Evolutionary conservation across 352 stramenopile species (phyloP), one percentile per base, ranked within the genome.

Genomic region (Albugo candida): DNA sequence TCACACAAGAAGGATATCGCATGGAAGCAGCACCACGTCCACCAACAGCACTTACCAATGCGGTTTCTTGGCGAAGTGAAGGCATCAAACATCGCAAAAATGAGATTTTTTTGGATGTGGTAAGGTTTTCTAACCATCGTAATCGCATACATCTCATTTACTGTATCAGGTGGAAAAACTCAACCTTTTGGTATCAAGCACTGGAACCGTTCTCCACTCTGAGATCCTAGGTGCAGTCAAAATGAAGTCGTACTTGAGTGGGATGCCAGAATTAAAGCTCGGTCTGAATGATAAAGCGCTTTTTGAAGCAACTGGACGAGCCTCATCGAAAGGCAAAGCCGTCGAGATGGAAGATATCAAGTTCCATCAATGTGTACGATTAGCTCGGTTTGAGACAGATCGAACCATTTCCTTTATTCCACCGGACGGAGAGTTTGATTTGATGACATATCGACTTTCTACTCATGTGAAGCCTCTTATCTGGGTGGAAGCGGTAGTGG

Each of bases 81-180:
- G 96, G 96, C 20, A 99, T 99, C 61, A 98, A 98, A 61, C 93
- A 99, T 65, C 92, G 95, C 55, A 99, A 99, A 81, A 99, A 99
- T 70, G 96, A 99, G 68, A 98, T 99, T 45, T 99, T 99, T 58
- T 64, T 99, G 54, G 96, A 99, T 65, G 95, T 99, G 1, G 92
- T 31, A 31, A 3, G 24, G 8, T 31, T 31, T 31, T 31, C 24
- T 31, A 49, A 50, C 39, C 18, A 43, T 43, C 18, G 8, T 43
- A 20, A 24, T 8, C 39, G 20, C 18, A 10, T 10, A 31, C 24
- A 31, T 31, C 24, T n/a, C 24, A 8, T 31, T 31, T 31, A 8
- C 8, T 3, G 8, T 31, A 3, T 10, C 24, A 31, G 24, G 24
- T 99, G 13, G 95, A 99, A 65, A 99, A 98, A 60, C 75, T 99